Conservation (phyloP, 2,329 filamentous ascomycete genomes). For the Colletotrichum paranaense region DNA sequence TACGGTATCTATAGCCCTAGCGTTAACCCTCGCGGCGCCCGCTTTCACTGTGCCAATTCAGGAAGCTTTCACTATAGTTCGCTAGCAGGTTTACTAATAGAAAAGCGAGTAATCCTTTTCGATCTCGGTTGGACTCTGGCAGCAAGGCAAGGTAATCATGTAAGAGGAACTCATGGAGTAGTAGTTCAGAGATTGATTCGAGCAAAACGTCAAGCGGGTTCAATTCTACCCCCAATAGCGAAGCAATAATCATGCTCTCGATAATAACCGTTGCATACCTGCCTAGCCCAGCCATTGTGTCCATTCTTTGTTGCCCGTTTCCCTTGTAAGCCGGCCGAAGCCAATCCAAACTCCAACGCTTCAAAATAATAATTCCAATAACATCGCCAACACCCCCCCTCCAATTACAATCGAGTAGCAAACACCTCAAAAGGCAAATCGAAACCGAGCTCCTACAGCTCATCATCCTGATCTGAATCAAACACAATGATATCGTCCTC, state of each 20-base stretch:
- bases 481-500: constrained; percentile 28
- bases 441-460: background rate
- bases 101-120: too few relatives aligned
- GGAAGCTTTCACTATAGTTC: too few relatives aligned
- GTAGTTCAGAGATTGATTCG: background rate
- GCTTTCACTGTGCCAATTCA: background rate
- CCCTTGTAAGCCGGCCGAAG: background rate
- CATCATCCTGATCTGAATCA: constrained; percentile 34
- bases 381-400: background rate
- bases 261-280: background rate
- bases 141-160: too few relatives aligned
- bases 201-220: background rate
- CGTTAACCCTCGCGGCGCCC: background rate
- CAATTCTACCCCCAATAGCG: background rate
- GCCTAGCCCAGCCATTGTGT: background rate
- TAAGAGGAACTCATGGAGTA: background rate
- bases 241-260: background rate
- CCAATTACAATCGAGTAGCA: background rate
- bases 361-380: background rate
- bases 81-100: too few relatives aligned
- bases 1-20: background rate
- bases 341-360: constrained; percentile 20
- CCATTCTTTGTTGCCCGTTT: background rate
- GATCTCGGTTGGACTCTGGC: too few relatives aligned
- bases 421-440: too few relatives aligned